Base-by-base conservation (phyloP, 495 filamentous ascomycete species). In the Xylaria bambusicola region DNA sequence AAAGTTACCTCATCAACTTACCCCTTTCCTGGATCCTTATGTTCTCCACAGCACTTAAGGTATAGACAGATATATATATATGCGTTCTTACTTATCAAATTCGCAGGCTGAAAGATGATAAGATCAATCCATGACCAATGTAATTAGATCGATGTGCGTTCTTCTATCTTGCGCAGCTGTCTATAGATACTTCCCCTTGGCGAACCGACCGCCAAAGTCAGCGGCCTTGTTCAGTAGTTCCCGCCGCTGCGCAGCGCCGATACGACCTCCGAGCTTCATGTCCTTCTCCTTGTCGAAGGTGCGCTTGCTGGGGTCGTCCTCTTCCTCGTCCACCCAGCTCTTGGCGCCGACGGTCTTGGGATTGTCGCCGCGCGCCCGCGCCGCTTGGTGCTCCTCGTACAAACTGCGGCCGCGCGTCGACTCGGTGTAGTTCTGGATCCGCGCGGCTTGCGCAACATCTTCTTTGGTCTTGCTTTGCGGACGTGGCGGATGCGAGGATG, bases 261-360 rank as follows among this genome's bases (percentile, higher is more conserved):
- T 82, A 69, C 84, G 86, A 2, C 85, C 83, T 10, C 87, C 86
- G 9, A 87, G 77, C 46, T 83, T 88, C 81, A 98, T 94, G 73
- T 98, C 94, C 79, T 97, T 98, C 75, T 98, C 92, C 45, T 84
- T 80, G 75, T 97, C 92, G 77, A 97, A 98, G 8, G 85, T 87
- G 60, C 94, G 79, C 71, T 84, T 84, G 67, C 90, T 95, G 21
- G 94, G 94, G 71, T 98, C 93, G 77, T 98, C 93, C 27, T 94
- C 91, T 52, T 90, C 83, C 63, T 85, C 82, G 23, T 82, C 77
- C 21, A 73, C 72, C 62, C 62, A 38, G 24, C 61, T 40, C 40
- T 60, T 60, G 48, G 56, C 31, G n/a, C 27, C 27, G 13, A 5
- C 12, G 13, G 31, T 1, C 20, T 23, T 3, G 1, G 23, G 12